These are phyloP conservation scores for Echinosophora koreensis DNA, from an alignment of 306 rosid genomes.

Conservation along the genomic window DNA sequence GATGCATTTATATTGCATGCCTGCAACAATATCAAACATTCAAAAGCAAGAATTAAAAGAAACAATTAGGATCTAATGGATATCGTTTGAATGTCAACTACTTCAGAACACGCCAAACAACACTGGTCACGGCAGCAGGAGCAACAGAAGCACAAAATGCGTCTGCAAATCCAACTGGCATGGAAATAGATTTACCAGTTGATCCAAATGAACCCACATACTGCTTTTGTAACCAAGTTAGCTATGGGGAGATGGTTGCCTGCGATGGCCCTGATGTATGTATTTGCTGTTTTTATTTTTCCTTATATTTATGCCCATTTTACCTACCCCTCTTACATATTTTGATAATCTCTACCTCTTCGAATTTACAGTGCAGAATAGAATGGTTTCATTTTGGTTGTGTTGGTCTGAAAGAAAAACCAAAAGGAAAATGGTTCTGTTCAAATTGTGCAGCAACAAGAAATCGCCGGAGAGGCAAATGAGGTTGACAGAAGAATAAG, in stretches of 20 bases:
- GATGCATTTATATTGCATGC: conserved; percentile 24
- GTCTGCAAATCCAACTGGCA: conserved; percentile 53
- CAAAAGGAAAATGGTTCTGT: conserved; percentile 66
- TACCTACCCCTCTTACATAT: conserved; percentile 16
- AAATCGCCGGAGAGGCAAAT: conserved; percentile 62
- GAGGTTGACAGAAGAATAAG: conserved; percentile 34
- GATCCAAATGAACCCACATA: conserved; percentile 67
- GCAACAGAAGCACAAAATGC: conserved; percentile 50
- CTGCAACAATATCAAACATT: conserved; percentile 15
- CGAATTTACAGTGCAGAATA: conserved; percentile 59
- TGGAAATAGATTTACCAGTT: conserved; percentile 63
- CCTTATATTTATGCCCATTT: conserved; percentile 11
- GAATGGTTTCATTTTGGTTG: conserved; percentile 70
- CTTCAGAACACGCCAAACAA: conserved; percentile 55
- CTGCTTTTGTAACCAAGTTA: conserved; percentile 67
- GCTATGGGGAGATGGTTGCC: conserved; percentile 66
- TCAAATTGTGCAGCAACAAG: conserved; percentile 57
- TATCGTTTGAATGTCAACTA: conserved; percentile 32
- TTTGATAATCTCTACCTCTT: conserved; percentile 33
- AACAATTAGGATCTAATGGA: conserved; percentile 30
- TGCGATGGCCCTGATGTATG: conserved; percentile 61
- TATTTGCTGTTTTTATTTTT: background rate
- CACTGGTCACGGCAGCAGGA: conserved; percentile 44
- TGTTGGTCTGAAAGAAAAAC: conserved; percentile 64
- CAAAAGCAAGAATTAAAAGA: conserved; percentile 1